These are phyloP conservation scores for Juncus inflexus DNA, from an alignment of 176 grass and related monocot genomes.

Conservation along the genomic window DNA sequence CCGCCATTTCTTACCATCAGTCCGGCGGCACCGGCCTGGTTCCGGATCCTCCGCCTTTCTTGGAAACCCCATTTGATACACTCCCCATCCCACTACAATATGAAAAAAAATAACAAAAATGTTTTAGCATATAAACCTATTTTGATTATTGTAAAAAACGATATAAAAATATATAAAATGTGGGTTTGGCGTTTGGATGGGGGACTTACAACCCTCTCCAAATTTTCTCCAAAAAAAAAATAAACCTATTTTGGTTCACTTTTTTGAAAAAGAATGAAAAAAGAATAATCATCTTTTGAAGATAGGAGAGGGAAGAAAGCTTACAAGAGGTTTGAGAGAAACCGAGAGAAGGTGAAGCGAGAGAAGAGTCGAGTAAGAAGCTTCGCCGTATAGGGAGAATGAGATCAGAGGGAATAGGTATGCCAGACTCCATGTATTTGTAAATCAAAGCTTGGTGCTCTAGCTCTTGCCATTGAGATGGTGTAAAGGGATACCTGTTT, in stretches of 20 bases:
- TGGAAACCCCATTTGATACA: constrained; percentile 66
- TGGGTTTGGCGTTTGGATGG: background rate
- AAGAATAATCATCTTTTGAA: background rate
- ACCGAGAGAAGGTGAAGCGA: constrained; percentile 67
- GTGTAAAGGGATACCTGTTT: constrained; percentile 71
- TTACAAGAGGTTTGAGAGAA: constrained; percentile 67
- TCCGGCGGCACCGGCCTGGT: constrained; percentile 79
- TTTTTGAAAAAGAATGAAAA: background rate
- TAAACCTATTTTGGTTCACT: too few relatives aligned
- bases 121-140: background rate
- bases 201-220: too few relatives aligned
- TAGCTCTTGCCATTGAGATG: constrained; percentile 94
- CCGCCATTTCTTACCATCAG: constrained; percentile 96
- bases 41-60: constrained; percentile 84
- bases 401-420: constrained; percentile 79
- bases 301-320: background rate
- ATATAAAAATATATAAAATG: background rate
- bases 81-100: constrained; percentile 68
- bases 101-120: background rate
- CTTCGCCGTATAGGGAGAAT: constrained; percentile 71
- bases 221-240: too few relatives aligned
- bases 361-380: constrained; percentile 68
- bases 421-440: constrained; percentile 86
- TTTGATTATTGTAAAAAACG: background rate
- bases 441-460: constrained; percentile 95